Evolutionary conservation across 768 basidiomycete species (phyloP).

Genomic region (Naganishia antarctica): DNA sequence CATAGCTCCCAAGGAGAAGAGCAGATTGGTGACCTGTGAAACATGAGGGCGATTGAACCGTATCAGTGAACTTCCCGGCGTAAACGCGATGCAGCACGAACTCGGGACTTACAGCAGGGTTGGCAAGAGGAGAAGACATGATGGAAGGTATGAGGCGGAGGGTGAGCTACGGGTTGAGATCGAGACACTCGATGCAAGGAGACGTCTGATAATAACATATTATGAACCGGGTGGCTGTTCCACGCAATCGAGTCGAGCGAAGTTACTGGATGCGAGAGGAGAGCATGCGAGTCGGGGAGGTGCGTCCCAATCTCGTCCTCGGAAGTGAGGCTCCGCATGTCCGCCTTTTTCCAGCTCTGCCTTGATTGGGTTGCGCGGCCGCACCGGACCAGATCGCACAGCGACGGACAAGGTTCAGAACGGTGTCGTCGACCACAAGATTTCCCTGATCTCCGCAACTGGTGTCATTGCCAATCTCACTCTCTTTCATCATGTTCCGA

Average conservation of each 20-base stretch:
- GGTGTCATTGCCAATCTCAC: neutral
- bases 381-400: neutral
- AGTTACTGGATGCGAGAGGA: neutral
- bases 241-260: neutral
- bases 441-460: constrained; percentile 3
- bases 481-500: constrained; percentile 20
- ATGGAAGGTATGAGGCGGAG: neutral
- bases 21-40: constrained; percentile 68
- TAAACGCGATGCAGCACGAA: no score
- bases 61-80: no score
- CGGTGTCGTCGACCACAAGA: no score
- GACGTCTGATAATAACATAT: no score
- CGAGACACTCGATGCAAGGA: neutral
- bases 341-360: neutral
- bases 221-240: neutral
- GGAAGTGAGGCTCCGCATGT: neutral
- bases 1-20: constrained; percentile 89
- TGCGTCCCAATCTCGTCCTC: neutral
- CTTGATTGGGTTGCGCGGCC: neutral
- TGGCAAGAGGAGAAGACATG: constrained; percentile 18
- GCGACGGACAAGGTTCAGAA: no score
- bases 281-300: neutral
- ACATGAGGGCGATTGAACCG: no score
- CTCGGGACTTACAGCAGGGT: constrained; percentile 14
- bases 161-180: neutral